Percentiles rank a stretch among this genome's conserved stretches.
Conservation (phyloP, 2,329 filamentous ascomycete species). For the Colletotrichum tanaceti region DNA sequence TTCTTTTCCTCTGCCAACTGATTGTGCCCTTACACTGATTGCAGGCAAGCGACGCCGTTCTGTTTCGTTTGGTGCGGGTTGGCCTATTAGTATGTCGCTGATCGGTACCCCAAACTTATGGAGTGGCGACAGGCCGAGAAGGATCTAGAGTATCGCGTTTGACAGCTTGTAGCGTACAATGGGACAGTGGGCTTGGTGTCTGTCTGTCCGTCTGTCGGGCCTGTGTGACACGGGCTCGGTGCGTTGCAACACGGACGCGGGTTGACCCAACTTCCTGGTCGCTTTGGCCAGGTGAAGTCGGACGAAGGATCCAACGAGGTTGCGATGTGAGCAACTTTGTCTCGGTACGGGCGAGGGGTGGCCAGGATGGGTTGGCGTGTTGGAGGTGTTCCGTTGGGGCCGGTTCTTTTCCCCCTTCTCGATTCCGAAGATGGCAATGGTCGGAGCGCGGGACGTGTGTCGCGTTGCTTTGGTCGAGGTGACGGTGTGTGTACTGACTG, state of each 20-base stretch:
- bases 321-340: slow-evolving; percentile 28
- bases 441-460: background rate
- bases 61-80: background rate
- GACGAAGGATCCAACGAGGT: slow-evolving; percentile 36
- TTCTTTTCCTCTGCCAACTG: slow-evolving; percentile 18
- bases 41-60: background rate
- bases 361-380: slow-evolving; percentile 31
- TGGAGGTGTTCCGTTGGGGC: slow-evolving; percentile 23
- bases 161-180: slow-evolving; percentile 7
- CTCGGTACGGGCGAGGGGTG: slow-evolving; percentile 29
- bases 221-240: slow-evolving; percentile 30
- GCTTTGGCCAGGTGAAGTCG: slow-evolving; percentile 28
- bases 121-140: background rate
- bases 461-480: slow-evolving; percentile 1
- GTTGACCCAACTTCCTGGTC: slow-evolving; percentile 38
- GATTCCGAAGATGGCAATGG: slow-evolving; percentile 4
- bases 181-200: background rate
- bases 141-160: slow-evolving; percentile 10
- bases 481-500: slow-evolving; percentile 21
- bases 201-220: slow-evolving; percentile 1
- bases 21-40: slow-evolving; percentile 3
- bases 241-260: slow-evolving; percentile 34
- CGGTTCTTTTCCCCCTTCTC: slow-evolving; percentile 21
- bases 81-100: slow-evolving; percentile 6
- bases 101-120: slow-evolving; percentile 14